phyloP scores from a whole-genome alignment of 345 rosid species.

The Moricandia moricandioides region DNA sequence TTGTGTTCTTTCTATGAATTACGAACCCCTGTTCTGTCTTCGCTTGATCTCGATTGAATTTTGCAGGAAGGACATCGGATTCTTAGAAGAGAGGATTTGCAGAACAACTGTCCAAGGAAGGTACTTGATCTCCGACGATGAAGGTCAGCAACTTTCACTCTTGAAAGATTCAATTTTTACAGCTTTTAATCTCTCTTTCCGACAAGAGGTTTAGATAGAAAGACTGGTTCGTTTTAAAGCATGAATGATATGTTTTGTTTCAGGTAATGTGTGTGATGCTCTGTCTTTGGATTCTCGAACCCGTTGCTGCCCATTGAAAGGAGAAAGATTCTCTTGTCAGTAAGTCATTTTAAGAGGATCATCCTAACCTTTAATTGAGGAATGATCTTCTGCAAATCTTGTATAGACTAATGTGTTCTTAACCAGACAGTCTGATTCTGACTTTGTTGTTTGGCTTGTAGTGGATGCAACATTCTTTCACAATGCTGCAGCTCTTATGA shows the following conservation, averaged over 20 bases:
- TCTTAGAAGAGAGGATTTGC: conserved; percentile 50
- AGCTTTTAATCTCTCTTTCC: not conserved
- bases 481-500: conserved; percentile 88
- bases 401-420: not conserved
- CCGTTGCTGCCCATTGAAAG: conserved; percentile 77
- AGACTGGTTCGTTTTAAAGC: not conserved
- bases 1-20: not conserved
- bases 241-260: conserved; percentile 21
- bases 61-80: conserved; percentile 60
- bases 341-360: conserved; percentile 45
- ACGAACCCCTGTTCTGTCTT: not conserved
- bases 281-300: conserved; percentile 68
- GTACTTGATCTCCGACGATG: conserved; percentile 75
- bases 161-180: not conserved
- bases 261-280: conserved; percentile 88
- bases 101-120: conserved; percentile 88
- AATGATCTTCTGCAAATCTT: not conserved
- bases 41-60: conserved; percentile 1
- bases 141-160: conserved; percentile 42
- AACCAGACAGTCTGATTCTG: not conserved
- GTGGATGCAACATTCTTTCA: conserved; percentile 78
- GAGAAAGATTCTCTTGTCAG: conserved; percentile 92
- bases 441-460: conserved; percentile 32
- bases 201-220: not conserved
- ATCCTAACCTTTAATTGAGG: not conserved